Conservation (phyloP, 805 yeast species). For the Lipomyces orientalis region DNA sequence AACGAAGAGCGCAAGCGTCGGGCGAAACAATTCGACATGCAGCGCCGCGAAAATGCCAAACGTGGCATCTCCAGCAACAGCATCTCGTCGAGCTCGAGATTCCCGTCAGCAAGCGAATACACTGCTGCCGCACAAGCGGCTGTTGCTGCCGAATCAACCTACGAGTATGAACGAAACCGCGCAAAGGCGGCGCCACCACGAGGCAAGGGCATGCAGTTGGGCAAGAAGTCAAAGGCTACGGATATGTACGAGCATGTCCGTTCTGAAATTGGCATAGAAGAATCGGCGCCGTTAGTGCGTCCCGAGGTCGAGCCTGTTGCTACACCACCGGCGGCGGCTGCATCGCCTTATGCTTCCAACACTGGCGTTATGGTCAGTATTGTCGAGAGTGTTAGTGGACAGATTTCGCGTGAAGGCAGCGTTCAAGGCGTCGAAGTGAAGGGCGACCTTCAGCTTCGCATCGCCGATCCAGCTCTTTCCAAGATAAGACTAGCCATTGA, state of each 20-base stretch:
- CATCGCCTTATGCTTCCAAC: slow-evolving; percentile 47
- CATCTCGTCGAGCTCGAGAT: slow-evolving; percentile 22
- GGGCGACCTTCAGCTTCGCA: slow-evolving; percentile 88
- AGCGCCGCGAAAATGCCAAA: slow-evolving; percentile 56
- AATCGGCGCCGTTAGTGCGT: slow-evolving; percentile 42
- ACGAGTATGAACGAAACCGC: slow-evolving; percentile 33
- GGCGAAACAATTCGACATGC: slow-evolving; percentile 76
- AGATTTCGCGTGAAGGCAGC: slow-evolving; percentile 81
- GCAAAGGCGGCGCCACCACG: slow-evolving; percentile 47
- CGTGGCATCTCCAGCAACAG: slow-evolving; percentile 38
- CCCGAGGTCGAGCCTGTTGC: slow-evolving; percentile 37
- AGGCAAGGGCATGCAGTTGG: slow-evolving; percentile 80
- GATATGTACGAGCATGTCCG: slow-evolving; percentile 42
- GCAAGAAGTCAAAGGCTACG: slow-evolving; percentile 54
- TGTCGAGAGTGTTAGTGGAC: slow-evolving; percentile 78
- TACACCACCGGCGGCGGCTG: slow-evolving; percentile 9
- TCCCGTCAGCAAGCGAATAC: slow-evolving; percentile 28
- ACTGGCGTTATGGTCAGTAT: slow-evolving; percentile 80
- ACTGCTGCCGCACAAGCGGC: slow-evolving; percentile 30
- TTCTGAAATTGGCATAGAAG: slow-evolving; percentile 44
- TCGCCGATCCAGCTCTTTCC: slow-evolving; percentile 75
- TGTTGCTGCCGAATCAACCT: slow-evolving; percentile 24
- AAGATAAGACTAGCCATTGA: slow-evolving; percentile 64
- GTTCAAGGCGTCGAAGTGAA: slow-evolving; percentile 68
- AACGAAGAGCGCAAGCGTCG: slow-evolving; percentile 95